Conservation (phyloP, 495 filamentous ascomycete genomes). For the Bryoglossum gracile region DNA sequence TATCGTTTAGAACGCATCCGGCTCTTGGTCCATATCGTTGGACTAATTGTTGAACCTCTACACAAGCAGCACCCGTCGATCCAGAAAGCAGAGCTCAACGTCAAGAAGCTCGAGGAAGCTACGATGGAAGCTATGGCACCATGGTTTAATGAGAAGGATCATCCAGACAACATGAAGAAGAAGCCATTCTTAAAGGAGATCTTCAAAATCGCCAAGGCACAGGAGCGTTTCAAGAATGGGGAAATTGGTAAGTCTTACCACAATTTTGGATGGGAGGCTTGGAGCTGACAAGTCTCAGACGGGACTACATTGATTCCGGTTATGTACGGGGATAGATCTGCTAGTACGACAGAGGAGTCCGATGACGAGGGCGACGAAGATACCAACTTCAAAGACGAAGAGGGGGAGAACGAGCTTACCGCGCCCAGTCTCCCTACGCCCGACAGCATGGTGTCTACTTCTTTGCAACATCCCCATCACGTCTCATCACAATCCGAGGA, state of each 20-base stretch:
- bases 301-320: conserved; percentile 11
- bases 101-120: conserved; percentile 38
- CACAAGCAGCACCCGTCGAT: conserved; percentile 30
- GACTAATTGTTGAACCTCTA: conserved; percentile 40
- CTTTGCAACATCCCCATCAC: background rate
- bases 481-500: background rate
- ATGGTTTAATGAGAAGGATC: conserved; percentile 38
- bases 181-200: conserved; percentile 51
- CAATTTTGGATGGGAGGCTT: background rate
- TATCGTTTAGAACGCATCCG: conserved; percentile 46
- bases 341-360: conserved; percentile 12
- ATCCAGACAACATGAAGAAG: conserved; percentile 35
- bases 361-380: conserved; percentile 16
- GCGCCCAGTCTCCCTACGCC: conserved; percentile 6
- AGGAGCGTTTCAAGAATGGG: conserved; percentile 52
- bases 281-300: conserved; percentile 15
- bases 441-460: conserved; percentile 9
- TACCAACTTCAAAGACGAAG: conserved; percentile 9
- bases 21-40: conserved; percentile 56
- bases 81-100: conserved; percentile 26
- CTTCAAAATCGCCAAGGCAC: conserved; percentile 55
- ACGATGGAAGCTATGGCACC: conserved; percentile 38
- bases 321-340: conserved; percentile 19
- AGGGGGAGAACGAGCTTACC: conserved; percentile 7
- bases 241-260: conserved; percentile 48